Percentiles rank a stretch among this genome's conserved stretches.
Conservation (phyloP, 306 rosid species). For the Cucumis sativus region Cucumber_9930_V3 NC_026659.2:19414001-19414500, state of each 20-base stretch:
- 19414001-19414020: conserved; percentile 1
- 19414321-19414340: conserved; percentile 8
- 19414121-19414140: conserved; percentile 10
- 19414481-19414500: neutral
- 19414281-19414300: conserved; percentile 17
- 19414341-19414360: conserved; percentile 39
- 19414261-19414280: conserved; percentile 14
- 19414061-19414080: conserved; percentile 28
- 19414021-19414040: conserved; percentile 30
- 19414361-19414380: conserved; percentile 50
- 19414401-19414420: conserved; percentile 56
- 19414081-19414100: conserved; percentile 33
- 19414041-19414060: conserved; percentile 55
- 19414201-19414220: neutral
- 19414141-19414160: neutral
- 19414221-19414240: conserved; percentile 10
- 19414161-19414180: conserved; percentile 12
- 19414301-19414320: conserved; percentile 56
- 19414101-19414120: conserved; percentile 4
- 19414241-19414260: conserved; percentile 9
- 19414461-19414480: neutral
- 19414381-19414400: conserved; percentile 51
- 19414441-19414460: conserved; percentile 53
- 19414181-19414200: conserved; percentile 13
- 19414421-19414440: conserved; percentile 25